These are phyloP conservation scores for Epicoccum nigrum DNA, from an alignment of 2,329 filamentous ascomycete genomes.

Conservation along the genomic window DNA sequence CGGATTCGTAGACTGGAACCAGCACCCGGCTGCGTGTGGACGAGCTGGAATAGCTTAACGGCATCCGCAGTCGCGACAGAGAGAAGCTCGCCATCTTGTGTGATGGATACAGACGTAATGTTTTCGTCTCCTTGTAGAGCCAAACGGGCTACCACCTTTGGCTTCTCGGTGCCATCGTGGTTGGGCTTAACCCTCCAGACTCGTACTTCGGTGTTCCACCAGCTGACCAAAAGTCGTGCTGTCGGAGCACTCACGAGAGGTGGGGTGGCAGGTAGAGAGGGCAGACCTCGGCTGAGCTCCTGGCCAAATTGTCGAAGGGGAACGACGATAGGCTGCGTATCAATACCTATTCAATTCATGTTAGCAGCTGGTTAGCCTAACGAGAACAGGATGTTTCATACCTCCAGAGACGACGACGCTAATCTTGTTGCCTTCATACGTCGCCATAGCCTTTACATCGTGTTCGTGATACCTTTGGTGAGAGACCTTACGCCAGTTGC, in stretches of 20 bases:
- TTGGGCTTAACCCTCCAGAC: constrained; percentile 72
- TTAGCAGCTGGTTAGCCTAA: constrained; percentile 32
- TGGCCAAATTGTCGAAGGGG: constrained; percentile 78
- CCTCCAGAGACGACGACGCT: constrained; percentile 93
- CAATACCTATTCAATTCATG: constrained; percentile 67
- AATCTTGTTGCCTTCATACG: constrained; percentile 81
- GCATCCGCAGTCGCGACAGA: constrained; percentile 76
- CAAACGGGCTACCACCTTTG: constrained; percentile 50
- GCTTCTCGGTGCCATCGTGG: constrained; percentile 53
- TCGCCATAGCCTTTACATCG: constrained; percentile 92
- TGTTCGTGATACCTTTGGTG: constrained; percentile 88
- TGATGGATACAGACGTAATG: constrained; percentile 77
- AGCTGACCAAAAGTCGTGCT: constrained; percentile 80
- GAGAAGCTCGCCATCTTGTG: constrained; percentile 72
- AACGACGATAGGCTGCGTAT: constrained; percentile 80
- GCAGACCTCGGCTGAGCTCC: constrained; percentile 81
- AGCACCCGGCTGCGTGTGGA: constrained; percentile 57
- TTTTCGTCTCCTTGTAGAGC: constrained; percentile 71
- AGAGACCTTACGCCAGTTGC: constrained; percentile 78
- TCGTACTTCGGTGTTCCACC: constrained; percentile 88
- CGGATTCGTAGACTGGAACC: constrained; percentile 71
- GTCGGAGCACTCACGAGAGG: constrained; percentile 74
- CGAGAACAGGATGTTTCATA: constrained; percentile 49
- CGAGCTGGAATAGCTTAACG: constrained; percentile 78
- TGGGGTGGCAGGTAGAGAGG: constrained; percentile 81